phyloP scores from a whole-genome alignment of 202 grass and related monocot genomes.

The Schoenoplectus triqueter region DNA sequence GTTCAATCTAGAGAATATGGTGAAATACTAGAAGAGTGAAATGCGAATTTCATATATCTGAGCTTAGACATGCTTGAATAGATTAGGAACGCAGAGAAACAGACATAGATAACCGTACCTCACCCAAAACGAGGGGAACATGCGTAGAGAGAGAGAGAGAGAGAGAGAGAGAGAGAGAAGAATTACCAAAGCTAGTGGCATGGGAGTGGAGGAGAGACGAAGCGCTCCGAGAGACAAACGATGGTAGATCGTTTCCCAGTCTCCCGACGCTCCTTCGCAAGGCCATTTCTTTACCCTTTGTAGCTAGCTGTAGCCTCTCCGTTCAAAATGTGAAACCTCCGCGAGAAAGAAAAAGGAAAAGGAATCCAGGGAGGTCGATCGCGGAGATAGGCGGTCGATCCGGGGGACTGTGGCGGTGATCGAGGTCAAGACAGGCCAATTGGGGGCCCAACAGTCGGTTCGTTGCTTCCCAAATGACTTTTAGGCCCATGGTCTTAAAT shows the following conservation, averaged over 20 bases:
- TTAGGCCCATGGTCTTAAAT: no score
- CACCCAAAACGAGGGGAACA: not conserved
- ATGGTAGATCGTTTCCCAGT: conserved; percentile 10
- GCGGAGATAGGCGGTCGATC: not conserved
- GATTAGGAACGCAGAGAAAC: not conserved
- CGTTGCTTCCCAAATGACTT: no score
- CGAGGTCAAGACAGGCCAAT: not conserved
- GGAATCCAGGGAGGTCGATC: not conserved
- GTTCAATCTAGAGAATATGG: not conserved
- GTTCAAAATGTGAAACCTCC: not conserved
- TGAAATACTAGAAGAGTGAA: not conserved
- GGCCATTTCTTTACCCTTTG: conserved; percentile 21
- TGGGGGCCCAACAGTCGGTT: not conserved
- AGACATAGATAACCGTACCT: not conserved
- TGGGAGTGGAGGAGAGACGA: conserved; percentile 71
- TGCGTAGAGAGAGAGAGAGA: not conserved
- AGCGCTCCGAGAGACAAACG: conserved; percentile 27
- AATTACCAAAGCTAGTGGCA: conserved; percentile 79
- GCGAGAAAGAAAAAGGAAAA: not conserved
- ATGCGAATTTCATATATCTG: not conserved
- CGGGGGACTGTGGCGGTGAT: not conserved
- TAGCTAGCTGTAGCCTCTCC: not conserved
- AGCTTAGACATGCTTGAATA: not conserved
- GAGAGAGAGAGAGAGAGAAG: not conserved
- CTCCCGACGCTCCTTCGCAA: conserved; percentile 22